These are phyloP conservation scores for Coniochaeta sp. DNA, from an alignment of 2,329 filamentous ascomycete genomes.

Conservation along the genomic window DNA sequence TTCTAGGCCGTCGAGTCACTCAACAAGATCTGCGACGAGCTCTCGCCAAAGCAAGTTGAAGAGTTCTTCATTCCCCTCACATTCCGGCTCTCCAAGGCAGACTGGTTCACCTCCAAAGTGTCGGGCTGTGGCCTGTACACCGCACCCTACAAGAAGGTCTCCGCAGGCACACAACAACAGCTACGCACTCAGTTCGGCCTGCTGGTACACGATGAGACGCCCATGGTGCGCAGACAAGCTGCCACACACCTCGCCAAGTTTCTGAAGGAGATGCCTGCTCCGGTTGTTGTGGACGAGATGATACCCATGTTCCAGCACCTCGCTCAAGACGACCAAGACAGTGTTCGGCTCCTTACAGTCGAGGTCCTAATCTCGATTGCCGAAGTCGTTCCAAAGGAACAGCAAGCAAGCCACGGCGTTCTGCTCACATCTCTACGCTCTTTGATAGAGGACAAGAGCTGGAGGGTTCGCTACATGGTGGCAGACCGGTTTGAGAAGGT, in stretches of 20 bases:
- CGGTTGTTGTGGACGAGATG: constrained; percentile 95
- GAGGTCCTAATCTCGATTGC: constrained; percentile 95
- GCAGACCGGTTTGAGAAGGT: constrained; percentile 98
- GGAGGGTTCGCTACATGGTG: constrained; percentile 98
- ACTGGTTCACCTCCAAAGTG: constrained; percentile 99
- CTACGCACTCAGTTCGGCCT: constrained; percentile 87
- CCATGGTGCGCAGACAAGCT: constrained; percentile 95
- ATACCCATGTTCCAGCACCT: constrained; percentile 98
- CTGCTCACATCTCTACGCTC: constrained; percentile 83
- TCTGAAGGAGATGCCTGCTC: constrained; percentile 89
- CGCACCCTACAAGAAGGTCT: constrained; percentile 86
- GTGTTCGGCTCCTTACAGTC: constrained; percentile 89
- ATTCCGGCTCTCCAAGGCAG: constrained; percentile 92
- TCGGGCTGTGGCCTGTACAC: constrained; percentile 95
- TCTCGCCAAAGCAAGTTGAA: constrained; percentile 89
- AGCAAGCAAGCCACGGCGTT: constrained; percentile 93
- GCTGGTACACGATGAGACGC: constrained; percentile 95
- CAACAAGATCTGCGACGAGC: constrained; percentile 95
- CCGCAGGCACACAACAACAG: constrained; percentile 79
- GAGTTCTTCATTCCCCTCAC: constrained; percentile 96
- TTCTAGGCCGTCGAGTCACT: constrained; percentile 93
- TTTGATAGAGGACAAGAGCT: constrained; percentile 98
- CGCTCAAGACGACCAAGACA: constrained; percentile 94
- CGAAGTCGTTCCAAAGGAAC: constrained; percentile 95
- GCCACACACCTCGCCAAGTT: constrained; percentile 97